phyloP scores from a whole-genome alignment of 2,329 filamentous ascomycete species.

The Claviceps capensis region DNA sequence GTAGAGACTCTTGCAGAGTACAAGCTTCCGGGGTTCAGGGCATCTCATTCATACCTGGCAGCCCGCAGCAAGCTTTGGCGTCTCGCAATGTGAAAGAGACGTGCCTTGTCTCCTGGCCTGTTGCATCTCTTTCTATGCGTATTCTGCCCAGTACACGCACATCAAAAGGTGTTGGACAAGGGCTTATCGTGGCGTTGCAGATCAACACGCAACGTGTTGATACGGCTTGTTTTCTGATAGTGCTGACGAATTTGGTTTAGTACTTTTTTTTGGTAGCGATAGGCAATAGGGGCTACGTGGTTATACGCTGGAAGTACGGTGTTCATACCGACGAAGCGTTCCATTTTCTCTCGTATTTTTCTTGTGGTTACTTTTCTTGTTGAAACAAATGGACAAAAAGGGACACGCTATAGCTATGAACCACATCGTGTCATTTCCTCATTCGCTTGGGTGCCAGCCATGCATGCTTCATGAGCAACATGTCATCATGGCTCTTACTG shows the following conservation, averaged over 20 bases:
- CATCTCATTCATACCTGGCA: background rate
- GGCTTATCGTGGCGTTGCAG: slow-evolving; percentile 15
- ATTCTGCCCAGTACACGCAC: slow-evolving; percentile 29
- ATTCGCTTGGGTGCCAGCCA: no score
- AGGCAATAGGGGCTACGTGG: slow-evolving; percentile 12
- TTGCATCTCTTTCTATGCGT: slow-evolving; percentile 22
- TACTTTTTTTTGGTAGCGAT: slow-evolving; percentile 11
- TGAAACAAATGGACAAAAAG: no score
- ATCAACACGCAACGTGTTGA: slow-evolving; percentile 10
- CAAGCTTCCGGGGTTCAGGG: background rate
- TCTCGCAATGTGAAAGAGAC: background rate
- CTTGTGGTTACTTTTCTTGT: no score
- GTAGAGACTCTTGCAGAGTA: background rate
- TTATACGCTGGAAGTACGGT: background rate
- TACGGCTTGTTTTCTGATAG: slow-evolving; percentile 12
- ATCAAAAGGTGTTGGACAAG: slow-evolving; percentile 31
- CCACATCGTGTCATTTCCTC: no score
- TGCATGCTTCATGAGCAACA: no score
- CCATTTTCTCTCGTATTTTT: no score
- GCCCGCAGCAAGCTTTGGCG: background rate
- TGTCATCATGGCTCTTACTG: no score
- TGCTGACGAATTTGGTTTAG: slow-evolving; percentile 11
- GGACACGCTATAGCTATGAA: no score
- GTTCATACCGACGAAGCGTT: background rate
- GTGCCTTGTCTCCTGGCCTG: background rate